Evolutionary conservation across 768 basidiomycete species (phyloP).

Genomic region (Amyloporia xantha): DNA sequence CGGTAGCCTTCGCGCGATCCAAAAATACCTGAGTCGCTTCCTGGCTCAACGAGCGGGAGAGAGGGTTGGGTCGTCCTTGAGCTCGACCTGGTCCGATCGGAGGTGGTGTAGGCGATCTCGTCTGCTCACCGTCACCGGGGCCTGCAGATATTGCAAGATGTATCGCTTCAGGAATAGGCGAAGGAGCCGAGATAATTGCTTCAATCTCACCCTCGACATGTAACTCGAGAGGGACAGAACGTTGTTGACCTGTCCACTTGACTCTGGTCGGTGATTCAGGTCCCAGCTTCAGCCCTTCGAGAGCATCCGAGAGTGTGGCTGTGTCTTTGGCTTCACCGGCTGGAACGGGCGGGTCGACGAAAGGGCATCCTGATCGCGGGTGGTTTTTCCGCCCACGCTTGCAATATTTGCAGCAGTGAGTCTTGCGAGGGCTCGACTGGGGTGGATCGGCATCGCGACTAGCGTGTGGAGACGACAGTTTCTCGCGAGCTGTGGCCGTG

Average conservation of each 20-base stretch:
- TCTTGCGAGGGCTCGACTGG: conserved; percentile 4
- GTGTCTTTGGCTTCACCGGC: conserved; percentile 4
- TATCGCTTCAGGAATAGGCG: neutral
- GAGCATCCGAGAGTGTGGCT: neutral
- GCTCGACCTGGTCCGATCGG: neutral
- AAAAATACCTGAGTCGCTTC: neutral
- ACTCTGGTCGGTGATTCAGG: neutral
- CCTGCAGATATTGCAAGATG: neutral
- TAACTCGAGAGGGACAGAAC: neutral
- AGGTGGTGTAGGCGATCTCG: neutral
- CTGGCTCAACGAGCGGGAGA: neutral
- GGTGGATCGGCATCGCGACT: conserved; percentile 7
- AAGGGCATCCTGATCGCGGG: conserved; percentile 58
- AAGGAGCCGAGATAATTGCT: conserved; percentile 20
- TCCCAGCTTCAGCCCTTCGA: neutral
- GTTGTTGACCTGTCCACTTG: neutral
- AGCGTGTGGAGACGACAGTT: too few species aligned
- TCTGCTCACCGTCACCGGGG: neutral
- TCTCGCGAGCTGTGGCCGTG: too few species aligned
- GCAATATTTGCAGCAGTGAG: conserved; percentile 27
- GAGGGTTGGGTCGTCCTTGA: neutral
- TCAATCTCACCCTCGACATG: neutral
- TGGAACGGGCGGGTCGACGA: conserved; percentile 26
- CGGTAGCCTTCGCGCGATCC: neutral
- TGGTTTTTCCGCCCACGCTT: conserved; percentile 49